These are phyloP conservation scores for Spergularia marina DNA, from an alignment of 148 eudicot genomes.

Conservation along the genomic window DNA sequence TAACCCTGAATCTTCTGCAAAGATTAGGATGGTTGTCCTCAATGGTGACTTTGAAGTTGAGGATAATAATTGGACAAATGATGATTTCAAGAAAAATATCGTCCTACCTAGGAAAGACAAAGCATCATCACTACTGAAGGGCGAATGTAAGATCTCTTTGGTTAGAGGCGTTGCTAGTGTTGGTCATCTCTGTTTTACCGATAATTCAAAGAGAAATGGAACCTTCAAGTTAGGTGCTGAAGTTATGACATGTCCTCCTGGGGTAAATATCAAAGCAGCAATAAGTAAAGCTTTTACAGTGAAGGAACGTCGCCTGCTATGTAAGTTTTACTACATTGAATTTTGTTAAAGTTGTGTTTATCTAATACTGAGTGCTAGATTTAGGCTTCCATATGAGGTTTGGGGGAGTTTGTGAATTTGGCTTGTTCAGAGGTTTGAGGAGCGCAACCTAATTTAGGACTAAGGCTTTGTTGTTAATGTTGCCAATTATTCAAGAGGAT, in stretches of 20 bases:
- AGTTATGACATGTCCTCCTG: constrained; percentile 31
- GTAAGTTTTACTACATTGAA: constrained; percentile 30
- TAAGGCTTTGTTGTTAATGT: background rate
- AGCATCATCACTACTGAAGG: constrained; percentile 41
- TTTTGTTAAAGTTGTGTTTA: background rate
- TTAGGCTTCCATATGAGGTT: background rate
- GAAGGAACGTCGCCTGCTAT: constrained; percentile 54
- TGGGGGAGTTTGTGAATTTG: too few relatives aligned
- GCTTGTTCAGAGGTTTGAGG: too few relatives aligned
- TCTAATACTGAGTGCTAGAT: background rate
- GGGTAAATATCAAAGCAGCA: constrained; percentile 44
- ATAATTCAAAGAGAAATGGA: constrained; percentile 58
- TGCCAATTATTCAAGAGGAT: background rate
- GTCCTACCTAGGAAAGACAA: constrained; percentile 47
- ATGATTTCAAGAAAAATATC: constrained; percentile 39
- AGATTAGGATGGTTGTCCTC: constrained; percentile 48
- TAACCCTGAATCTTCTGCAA: constrained; percentile 27
- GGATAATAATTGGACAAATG: constrained; percentile 40
- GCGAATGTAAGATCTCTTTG: constrained; percentile 33
- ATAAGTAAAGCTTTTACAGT: constrained; percentile 50
- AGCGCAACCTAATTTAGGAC: too few relatives aligned
- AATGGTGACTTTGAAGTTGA: constrained; percentile 57
- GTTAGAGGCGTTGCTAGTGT: constrained; percentile 41
- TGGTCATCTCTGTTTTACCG: constrained; percentile 40
- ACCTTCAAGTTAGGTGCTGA: constrained; percentile 57